Percentiles rank a stretch among this genome's conserved stretches.
phyloP scores from a whole-genome alignment of 305 asterid species.

The Fraxinus angustifolia region DNA sequence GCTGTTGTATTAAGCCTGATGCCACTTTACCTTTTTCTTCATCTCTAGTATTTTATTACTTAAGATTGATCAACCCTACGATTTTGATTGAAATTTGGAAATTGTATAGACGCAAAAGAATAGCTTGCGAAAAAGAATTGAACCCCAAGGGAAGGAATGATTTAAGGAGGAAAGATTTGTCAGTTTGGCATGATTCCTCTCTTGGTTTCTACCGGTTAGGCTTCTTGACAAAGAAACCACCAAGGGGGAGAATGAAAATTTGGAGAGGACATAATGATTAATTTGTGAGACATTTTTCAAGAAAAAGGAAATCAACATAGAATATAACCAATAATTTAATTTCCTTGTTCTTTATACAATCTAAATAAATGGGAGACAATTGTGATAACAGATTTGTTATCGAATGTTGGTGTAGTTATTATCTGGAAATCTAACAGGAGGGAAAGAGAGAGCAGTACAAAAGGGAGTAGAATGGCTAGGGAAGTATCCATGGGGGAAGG shows the following conservation, averaged over 20 bases:
- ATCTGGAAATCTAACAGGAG: background rate
- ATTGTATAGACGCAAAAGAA: background rate
- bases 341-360: background rate
- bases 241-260: background rate
- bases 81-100: background rate
- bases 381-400: background rate
- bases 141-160: background rate
- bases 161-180: background rate
- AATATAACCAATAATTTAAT: background rate
- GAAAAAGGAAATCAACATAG: background rate
- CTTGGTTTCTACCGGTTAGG: background rate
- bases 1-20: background rate
- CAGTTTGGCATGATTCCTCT: background rate
- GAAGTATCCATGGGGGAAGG: background rate
- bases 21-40: background rate
- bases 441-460: background rate
- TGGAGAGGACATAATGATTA: background rate
- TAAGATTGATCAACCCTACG: background rate
- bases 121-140: background rate
- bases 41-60: background rate
- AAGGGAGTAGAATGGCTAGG: background rate
- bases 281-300: background rate
- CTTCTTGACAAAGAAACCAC: background rate
- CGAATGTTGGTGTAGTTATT: background rate
- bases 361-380: background rate